Base-by-base conservation (phyloP, 768 basidiomycete genomes). In the Boletus pseudo-olivaceus region DNA sequence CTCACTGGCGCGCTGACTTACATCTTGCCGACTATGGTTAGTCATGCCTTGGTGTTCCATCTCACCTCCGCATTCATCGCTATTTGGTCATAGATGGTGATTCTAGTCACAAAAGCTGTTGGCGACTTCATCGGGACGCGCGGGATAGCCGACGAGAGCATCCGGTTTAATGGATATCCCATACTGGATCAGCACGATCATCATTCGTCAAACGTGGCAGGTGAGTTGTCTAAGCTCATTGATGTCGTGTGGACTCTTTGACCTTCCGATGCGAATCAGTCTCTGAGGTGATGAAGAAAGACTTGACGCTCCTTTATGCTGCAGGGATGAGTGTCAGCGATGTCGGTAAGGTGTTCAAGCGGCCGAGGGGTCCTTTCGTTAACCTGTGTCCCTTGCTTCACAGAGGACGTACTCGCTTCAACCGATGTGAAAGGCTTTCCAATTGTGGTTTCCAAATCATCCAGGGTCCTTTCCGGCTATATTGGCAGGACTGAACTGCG, bases 81-180 rank as follows among this genome's bases (percentile, higher is more conserved):
- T 53, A 55, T 60, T 50, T 55, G 57, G 50, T 57, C 34, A 11
- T 51, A 98, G 97, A 98, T 99, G 64, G 93, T 97, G 1, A 79
- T 98, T 29, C 74, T 98, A 32, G 95, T 98, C 30, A 97, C 97
- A 9, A 98, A 98, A 71, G 93, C 94, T 12, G 96, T 98, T 23
- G 93, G 94, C 14, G 96, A 99, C 67, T 88, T 93, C 61, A 79
- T 98, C 45, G 95, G 94, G 23, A 91, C 86, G 7, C 90, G 82
- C 41, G 97, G 97, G 2, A 98, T 99, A 59, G 94, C 97, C 5
- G 97, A 99, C 58, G 92, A 97, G 64, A 92, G 88, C 82, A 99
- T 99, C 63, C 82, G 85, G 17, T 96, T 99, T 74, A 98, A 97
- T 67, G 96, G 95, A 9, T 98, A 88, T 73, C 97, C 97, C 0